Evolutionary conservation across 2,329 filamentous ascomycete species (phyloP), one percentile per base, ranked within the genome.

Genomic region (Beauveria pseudobassiana): DNA sequence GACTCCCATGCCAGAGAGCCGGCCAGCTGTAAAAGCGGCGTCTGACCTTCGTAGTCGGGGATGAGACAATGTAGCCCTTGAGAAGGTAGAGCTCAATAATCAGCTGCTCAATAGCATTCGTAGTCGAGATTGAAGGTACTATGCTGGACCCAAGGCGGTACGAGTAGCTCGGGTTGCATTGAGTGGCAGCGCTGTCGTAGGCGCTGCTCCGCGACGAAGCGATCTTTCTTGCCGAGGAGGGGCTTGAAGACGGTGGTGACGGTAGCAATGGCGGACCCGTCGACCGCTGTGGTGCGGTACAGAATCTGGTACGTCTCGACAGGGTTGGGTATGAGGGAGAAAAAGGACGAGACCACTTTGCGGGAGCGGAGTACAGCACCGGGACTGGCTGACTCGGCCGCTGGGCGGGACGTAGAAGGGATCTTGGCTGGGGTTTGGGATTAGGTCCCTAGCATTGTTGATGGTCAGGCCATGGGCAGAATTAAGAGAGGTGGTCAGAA

Each of bases 181-280:
- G 38, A 14, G 48, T 59, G 24, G 52, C 59, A 38, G 52, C 56
- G 62, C 54, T 59, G 50, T 61, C 51, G 24, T 60, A 51, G 48
- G 59, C 54, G 18, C 43, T 58, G 46, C 53, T 40, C 30, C 45
- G 53, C 16, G 1, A 62, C 24, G 14, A 62, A 62, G 34, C 60
- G 51, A 24, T 62, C 60, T 3, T 14, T 51, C 22, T 56, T 56
- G 34, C 43, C 46, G 1, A 62, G 7, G 14, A 40, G 1, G 1
- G 60, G 60, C 60, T 51, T 58, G 46, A 62, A 62, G 30, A 62
- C 30, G 9, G 53, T 62, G 34, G 53, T 58, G 30, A 62, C 60
- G 22, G 46, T 43, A 4, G 60, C 53, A 26, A 62, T 58, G 28
- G 60, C 51, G 3, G 53, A 58, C 3, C 60, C 60, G 28, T 58